Evolutionary conservation across 305 asterid species (phyloP), one percentile per base, ranked within the genome.

Genomic region (Salvia sclarea): DNA sequence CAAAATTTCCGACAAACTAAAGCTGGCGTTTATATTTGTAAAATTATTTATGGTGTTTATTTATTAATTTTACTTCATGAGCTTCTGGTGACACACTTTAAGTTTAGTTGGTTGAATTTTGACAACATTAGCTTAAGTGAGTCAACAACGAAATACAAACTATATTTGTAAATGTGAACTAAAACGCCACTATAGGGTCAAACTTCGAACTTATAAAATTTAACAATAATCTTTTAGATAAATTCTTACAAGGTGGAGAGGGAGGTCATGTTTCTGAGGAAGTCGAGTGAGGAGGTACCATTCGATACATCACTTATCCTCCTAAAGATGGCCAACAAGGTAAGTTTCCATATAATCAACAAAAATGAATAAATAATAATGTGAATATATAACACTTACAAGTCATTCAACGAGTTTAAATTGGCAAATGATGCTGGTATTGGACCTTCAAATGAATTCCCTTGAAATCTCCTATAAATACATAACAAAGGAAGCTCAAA

Each of bases 371-470:
- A 25, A 44, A 71, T 18, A 13, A 50, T 3, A 38, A 12, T 12
- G 24, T 49, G 21, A 16, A 14, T 33, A n/a, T n/a, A n/a, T n/a
- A 45, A 14, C n/a, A 80, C 97, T 79, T 64, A 88, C 95, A 90
- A 66, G 70, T 85, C 88, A 0, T 8, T 68, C 86, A 93, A 78
- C 48, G 82, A 30, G 63, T 90, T 79, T 78, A 93, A 82, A 66
- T 83, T 81, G 77, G 92, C 77, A 74, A 86, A 80, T 6, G 95
- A 71, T 56, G 83, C 31, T 22, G 97, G 98, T 65, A 93, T 90
- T 57, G 92, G 76, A 56, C 98, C 98, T 52, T 82, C 77, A 68
- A 93, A 84, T 47, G 96, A 79, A 76, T 88, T 93, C 56, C 98
- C 96, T 72, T 90, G 88, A 9, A 93, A 65, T 85, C 88, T 84